A percentile compares a stretch with the other conserved stretches of the same genome.
Evolutionary conservation across 2,329 filamentous ascomycete species (phyloP).

Genomic region (Mycosphaerella sp.): DNA sequence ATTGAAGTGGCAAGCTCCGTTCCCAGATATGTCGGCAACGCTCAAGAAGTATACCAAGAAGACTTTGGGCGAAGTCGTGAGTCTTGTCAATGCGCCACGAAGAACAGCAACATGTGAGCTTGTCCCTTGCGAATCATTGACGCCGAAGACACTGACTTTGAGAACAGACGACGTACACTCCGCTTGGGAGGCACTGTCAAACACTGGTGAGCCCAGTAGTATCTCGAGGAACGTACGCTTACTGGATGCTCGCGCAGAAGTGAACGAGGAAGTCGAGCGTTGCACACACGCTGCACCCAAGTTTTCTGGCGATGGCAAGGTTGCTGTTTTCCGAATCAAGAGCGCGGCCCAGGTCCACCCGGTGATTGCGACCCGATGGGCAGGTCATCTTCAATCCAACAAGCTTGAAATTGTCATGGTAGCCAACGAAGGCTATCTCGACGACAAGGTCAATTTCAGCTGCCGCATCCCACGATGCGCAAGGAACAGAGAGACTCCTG

Average conservation of each 20-base stretch:
- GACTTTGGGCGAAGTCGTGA: constrained; percentile 56
- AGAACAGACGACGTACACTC: constrained; percentile 47
- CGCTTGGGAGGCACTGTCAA: constrained; percentile 55
- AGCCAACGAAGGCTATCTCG: constrained; percentile 60
- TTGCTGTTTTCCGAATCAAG: constrained; percentile 58
- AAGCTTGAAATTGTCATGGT: constrained; percentile 59
- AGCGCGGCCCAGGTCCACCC: constrained; percentile 59
- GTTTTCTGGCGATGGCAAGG: constrained; percentile 56
- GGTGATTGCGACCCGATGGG: constrained; percentile 62
- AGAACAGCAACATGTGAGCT: constrained; percentile 48
- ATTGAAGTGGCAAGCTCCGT: constrained; percentile 60
- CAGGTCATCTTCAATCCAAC: constrained; percentile 53
- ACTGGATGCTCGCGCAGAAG: constrained; percentile 51
- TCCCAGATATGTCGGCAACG: constrained; percentile 57
- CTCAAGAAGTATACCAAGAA: constrained; percentile 59
- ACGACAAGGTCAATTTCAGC: constrained; percentile 60
- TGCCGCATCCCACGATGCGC: constrained; percentile 57
- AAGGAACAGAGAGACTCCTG: constrained; percentile 47
- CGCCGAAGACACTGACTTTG: not conserved
- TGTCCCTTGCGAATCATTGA: not conserved
- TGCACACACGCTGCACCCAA: constrained; percentile 58
- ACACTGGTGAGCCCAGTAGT: constrained; percentile 47
- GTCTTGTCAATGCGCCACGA: constrained; percentile 59
- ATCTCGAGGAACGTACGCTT: constrained; percentile 48
- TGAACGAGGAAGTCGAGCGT: constrained; percentile 55